Base-by-base conservation (phyloP, 805 yeast genomes). In the Starmerella bombi region DNA sequence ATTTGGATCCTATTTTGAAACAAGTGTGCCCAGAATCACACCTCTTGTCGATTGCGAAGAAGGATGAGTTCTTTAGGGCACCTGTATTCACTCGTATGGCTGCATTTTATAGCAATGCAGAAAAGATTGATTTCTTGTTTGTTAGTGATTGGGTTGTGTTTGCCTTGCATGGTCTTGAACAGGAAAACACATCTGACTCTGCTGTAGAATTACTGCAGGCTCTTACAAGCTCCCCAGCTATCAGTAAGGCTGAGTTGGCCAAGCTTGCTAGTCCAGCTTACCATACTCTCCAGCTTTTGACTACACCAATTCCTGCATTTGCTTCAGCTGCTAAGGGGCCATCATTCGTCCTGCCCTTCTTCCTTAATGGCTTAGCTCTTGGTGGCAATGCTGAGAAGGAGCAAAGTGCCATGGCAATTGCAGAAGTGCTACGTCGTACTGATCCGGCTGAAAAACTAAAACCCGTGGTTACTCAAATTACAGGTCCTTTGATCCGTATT, bases 401-500 rank as follows among this genome's bases (percentile, higher is more conserved):
- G 58, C 63, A 67, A 21, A 73, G 95, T 23, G 97, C 98, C 0
- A 63, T 78, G 55, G 95, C 84, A 42, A 83, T 91, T 54, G 91
- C 94, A 4, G 86, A 78, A 54, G 64, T 91, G 43, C 80, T 86
- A 34, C 80, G 77, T 35, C 76, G 84, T 53, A 82, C 97, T 0
- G 91, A 91, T 17, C 77, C 91, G n/a, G 67, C 72, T 9, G 75
- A 71, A 44, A 42, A 50, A 25, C 72, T 91, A 61, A 81, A 77
- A 59, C 82, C 94, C 25, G 82, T 77, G 61, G 94, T 93, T 18
- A 88, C 97, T 7, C 75, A 76, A 21, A 83, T 93, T 48, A 86
- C 95, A 21, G 99, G 99, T 63, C 98, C 98, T 30, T 70, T 91
- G 56, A 91, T 91, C 62, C 84, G 99, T 69, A 94, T 88, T 42